These are phyloP conservation scores for Fusarium foetens DNA, from an alignment of 2,329 filamentous ascomycete species.

Conservation along the genomic window DNA sequence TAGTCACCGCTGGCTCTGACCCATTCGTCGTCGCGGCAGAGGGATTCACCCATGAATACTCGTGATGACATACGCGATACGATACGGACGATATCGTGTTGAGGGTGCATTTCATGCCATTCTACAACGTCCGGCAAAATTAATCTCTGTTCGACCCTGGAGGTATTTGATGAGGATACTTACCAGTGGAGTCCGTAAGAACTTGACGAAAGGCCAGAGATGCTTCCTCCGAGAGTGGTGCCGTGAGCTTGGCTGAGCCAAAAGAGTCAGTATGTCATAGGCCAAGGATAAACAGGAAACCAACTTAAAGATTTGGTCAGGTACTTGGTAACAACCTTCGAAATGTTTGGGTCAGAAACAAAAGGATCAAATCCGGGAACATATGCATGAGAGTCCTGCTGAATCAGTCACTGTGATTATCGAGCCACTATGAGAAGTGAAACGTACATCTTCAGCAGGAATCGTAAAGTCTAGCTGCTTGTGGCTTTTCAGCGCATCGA, in stretches of 20 bases:
- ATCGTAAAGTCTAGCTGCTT: not conserved
- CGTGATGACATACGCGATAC: conserved; percentile 41
- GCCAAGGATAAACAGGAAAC: not conserved
- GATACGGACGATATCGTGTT: not conserved
- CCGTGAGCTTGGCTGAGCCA: not conserved
- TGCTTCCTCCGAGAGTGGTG: not conserved
- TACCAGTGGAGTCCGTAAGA: conserved; percentile 1
- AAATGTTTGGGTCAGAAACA: fast-evolving
- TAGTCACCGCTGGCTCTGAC: conserved; percentile 58
- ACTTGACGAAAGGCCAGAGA: not conserved
- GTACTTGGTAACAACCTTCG: not conserved
- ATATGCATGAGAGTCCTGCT: conserved; percentile 2
- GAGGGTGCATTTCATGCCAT: not conserved
- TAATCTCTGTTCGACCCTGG: not conserved
- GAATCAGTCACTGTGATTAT: not conserved
- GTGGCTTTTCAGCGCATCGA: not conserved
- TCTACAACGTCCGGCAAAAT: not conserved
- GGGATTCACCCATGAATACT: conserved; percentile 53
- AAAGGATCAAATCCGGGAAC: not conserved
- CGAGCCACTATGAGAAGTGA: not conserved
- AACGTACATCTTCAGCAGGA: not conserved
- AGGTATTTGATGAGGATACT: fast-evolving
- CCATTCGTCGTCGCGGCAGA: conserved; percentile 57
- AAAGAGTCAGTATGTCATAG: not conserved
- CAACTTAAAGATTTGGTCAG: not conserved